These are phyloP conservation scores for Penicillium nucicola DNA, from an alignment of 495 filamentous ascomycete genomes.

Conservation along the genomic window DNA sequence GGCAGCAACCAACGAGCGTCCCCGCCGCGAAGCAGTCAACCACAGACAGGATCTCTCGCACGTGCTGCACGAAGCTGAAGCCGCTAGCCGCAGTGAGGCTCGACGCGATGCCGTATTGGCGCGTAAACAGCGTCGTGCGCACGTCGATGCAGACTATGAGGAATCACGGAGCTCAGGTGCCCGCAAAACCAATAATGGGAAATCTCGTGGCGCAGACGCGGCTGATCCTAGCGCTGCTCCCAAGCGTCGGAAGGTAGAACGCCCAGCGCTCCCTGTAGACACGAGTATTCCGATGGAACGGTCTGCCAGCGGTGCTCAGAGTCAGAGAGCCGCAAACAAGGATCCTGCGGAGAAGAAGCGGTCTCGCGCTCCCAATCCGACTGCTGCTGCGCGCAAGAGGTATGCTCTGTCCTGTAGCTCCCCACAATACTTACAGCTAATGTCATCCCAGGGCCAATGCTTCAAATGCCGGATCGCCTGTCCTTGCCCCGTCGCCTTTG, in stretches of 20 bases:
- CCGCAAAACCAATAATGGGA: slow-evolving; percentile 58
- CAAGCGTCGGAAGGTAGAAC: slow-evolving; percentile 82
- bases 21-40: slow-evolving; percentile 72
- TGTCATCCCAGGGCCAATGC: slow-evolving; percentile 42
- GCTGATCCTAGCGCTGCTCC: slow-evolving; percentile 38
- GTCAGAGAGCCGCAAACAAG: slow-evolving; percentile 46
- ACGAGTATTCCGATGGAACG: slow-evolving; percentile 64
- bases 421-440: slow-evolving; percentile 6
- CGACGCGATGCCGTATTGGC: slow-evolving; percentile 75
- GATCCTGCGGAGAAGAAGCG: slow-evolving; percentile 72
- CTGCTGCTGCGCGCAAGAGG: slow-evolving; percentile 68
- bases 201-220: slow-evolving; percentile 55
- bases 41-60: slow-evolving; percentile 53
- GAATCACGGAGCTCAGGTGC: slow-evolving; percentile 51
- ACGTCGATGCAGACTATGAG: slow-evolving; percentile 74
- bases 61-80: slow-evolving; percentile 73
- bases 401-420: slow-evolving; percentile 30
- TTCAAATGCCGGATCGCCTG: slow-evolving; percentile 60
- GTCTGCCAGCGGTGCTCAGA: slow-evolving; percentile 57
- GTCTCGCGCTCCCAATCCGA: slow-evolving; percentile 56
- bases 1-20: slow-evolving; percentile 62
- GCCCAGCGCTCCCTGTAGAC: slow-evolving; percentile 38
- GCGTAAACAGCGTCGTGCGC: slow-evolving; percentile 64
- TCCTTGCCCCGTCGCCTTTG: slow-evolving; percentile 69
- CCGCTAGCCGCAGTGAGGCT: slow-evolving; percentile 71